Percentiles rank a stretch among this genome's conserved stretches.
Conservation (phyloP, 805 yeast genomes). For the Saccharomycopsis fermentans region DNA sequence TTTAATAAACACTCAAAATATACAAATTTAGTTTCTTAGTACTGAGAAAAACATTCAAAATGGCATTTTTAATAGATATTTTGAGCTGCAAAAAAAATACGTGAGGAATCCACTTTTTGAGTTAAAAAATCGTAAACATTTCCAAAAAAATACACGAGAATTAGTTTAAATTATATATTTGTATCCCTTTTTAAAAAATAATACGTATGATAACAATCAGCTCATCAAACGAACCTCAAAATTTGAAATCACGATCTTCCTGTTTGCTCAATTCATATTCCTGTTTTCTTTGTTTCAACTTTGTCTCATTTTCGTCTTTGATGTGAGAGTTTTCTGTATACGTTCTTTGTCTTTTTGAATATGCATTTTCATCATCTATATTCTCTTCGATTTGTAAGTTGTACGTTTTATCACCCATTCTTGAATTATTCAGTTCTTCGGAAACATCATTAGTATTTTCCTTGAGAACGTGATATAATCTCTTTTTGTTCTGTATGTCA, state of each 20-base stretch:
- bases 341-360: not conserved
- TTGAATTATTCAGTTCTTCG: not conserved
- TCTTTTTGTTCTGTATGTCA: conserved; percentile 4
- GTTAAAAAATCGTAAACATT: no score
- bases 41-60: not conserved
- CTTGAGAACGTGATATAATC: conserved; percentile 14
- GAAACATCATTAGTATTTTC: not conserved
- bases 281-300: conserved; percentile 3
- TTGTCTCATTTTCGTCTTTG: conserved; percentile 6
- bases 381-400: conserved; percentile 1
- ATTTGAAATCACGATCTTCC: not conserved
- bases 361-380: conserved; percentile 3
- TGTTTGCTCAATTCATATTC: not conserved
- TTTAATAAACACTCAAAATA: not conserved
- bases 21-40: not conserved
- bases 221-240: not conserved
- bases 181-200: no score
- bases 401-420: conserved; percentile 11
- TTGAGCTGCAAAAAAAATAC: not conserved
- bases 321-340: conserved; percentile 2
- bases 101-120: no score
- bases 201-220: not conserved
- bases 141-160: no score
- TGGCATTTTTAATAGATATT: not conserved
- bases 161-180: no score